These are phyloP conservation scores for Pecoramyces ruminantium DNA, from an alignment of 192 early-diverging fungal genomes.

Conservation along the genomic window DNA sequence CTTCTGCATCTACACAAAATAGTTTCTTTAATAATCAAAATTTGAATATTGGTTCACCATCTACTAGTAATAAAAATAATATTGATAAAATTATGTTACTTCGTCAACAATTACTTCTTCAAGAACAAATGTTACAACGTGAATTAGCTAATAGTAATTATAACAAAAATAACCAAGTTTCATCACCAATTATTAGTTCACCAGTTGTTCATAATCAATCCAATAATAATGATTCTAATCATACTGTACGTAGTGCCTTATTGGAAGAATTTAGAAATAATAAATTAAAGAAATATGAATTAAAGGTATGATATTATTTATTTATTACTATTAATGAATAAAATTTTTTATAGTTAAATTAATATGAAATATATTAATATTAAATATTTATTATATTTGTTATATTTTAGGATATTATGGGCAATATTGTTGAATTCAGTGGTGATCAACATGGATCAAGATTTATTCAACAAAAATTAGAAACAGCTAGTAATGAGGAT, in stretches of 20 bases:
- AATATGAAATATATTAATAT: no score
- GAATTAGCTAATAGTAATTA: constrained; percentile 3
- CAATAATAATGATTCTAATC: neutral
- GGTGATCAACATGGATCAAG: constrained; percentile 97
- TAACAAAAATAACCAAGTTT: neutral
- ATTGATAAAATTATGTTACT: neutral
- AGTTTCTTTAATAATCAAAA: neutral
- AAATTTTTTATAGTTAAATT: no score
- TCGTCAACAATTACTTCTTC: constrained; percentile 3
- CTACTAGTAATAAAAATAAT: neutral
- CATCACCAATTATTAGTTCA: neutral
- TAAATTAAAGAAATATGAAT: constrained; percentile 93
- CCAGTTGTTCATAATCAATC: neutral
- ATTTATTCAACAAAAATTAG: constrained; percentile 97
- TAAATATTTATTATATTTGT: no score
- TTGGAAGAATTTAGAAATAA: constrained; percentile 95
- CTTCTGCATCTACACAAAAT: neutral
- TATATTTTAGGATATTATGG: constrained; percentile 82
- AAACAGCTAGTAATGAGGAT: constrained; percentile 79
- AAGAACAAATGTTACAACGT: constrained; percentile 11
- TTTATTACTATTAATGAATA: no score
- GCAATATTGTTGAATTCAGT: constrained; percentile 92
- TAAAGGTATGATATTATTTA: no score
- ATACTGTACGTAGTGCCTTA: neutral
- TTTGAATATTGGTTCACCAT: neutral